Conservation (phyloP, 2,329 filamentous ascomycete genomes). For the Magnaporthiopsis rhizophila region DNA sequence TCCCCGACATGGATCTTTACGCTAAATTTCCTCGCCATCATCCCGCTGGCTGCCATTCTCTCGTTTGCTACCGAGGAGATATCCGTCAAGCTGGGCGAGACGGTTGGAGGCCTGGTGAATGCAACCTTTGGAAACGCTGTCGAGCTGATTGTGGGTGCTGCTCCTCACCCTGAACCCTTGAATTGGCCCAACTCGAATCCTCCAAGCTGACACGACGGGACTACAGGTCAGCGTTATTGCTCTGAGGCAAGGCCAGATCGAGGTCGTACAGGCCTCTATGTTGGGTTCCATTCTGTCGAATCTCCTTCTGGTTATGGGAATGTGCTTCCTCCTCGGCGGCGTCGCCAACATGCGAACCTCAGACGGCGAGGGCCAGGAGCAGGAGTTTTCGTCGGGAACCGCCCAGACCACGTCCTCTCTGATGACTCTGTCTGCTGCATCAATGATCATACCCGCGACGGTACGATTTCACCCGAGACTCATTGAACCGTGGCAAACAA, state of each 20-base stretch:
- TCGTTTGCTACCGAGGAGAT: constrained; percentile 80
- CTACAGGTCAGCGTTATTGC: constrained; percentile 83
- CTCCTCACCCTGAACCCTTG: not conserved
- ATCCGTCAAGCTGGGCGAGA: constrained; percentile 62
- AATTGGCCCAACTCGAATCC: not conserved
- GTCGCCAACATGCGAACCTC: constrained; percentile 50
- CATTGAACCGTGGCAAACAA: no score
- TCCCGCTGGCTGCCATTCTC: constrained; percentile 79
- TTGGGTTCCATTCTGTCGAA: constrained; percentile 93
- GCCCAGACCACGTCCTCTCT: constrained; percentile 70
- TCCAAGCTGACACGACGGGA: constrained; percentile 2
- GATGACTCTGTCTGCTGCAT: constrained; percentile 69
- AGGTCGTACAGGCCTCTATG: constrained; percentile 97
- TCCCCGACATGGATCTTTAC: constrained; percentile 61
- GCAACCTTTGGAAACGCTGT: constrained; percentile 76
- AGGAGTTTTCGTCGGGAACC: constrained; percentile 66
- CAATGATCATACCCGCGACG: constrained; percentile 70
- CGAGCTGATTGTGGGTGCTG: constrained; percentile 61
- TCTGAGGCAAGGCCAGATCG: constrained; percentile 74
- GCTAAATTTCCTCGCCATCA: constrained; percentile 78
- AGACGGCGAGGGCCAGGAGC: constrained; percentile 54
- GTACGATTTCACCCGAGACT: constrained; percentile 25
- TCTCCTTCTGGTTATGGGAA: constrained; percentile 76
- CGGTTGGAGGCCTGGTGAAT: constrained; percentile 65
- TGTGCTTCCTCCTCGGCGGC: constrained; percentile 72